Conservation (phyloP, 2,329 filamentous ascomycete species). For the Ophiocordyceps camponoti-leonardi region DNA sequence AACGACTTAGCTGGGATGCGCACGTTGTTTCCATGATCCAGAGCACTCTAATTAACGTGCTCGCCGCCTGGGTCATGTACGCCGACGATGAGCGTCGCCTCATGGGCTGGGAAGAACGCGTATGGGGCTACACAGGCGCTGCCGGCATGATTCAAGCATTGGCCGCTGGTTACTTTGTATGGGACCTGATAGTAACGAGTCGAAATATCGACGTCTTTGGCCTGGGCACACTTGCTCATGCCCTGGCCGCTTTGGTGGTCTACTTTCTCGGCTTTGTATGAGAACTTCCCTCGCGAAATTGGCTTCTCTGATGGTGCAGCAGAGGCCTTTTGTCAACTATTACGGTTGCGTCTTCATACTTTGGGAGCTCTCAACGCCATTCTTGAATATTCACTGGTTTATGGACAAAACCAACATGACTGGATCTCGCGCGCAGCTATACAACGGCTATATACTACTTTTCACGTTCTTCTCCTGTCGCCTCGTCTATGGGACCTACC, state of each 20-base stretch:
- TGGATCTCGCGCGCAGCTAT: conserved; percentile 53
- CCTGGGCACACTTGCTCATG: conserved; percentile 61
- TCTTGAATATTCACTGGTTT: conserved; percentile 85
- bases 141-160: conserved; percentile 59
- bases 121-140: conserved; percentile 64
- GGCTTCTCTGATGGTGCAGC: conserved; percentile 3
- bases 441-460: conserved; percentile 60
- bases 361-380: conserved; percentile 73
- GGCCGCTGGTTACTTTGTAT: conserved; percentile 69
- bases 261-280: conserved; percentile 68
- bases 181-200: conserved; percentile 59
- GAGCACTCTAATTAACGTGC: conserved; percentile 49
- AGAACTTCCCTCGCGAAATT: conserved; percentile 5
- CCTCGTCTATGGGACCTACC: conserved; percentile 61
- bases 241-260: conserved; percentile 53
- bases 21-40: conserved; percentile 75
- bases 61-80: conserved; percentile 60
- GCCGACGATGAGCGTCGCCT: conserved; percentile 47
- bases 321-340: conserved; percentile 75
- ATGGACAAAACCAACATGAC: conserved; percentile 75
- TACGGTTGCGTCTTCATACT: conserved; percentile 70
- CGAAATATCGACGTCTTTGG: conserved; percentile 57
- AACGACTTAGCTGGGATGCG: conserved; percentile 63
- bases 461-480: conserved; percentile 61
- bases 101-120: conserved; percentile 49